phyloP scores from a whole-genome alignment of 345 rosid species.

The Reutealis trisperma region DNA sequence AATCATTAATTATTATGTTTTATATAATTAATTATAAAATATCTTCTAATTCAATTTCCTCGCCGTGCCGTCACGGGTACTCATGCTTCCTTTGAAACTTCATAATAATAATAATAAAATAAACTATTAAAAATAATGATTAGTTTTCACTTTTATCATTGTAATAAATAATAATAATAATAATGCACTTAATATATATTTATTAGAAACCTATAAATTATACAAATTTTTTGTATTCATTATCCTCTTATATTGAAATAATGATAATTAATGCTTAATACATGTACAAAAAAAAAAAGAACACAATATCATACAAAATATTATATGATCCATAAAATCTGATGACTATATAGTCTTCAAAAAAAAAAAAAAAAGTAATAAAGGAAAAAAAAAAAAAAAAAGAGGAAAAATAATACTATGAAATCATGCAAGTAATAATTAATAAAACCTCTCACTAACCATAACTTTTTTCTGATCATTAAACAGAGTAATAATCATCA shows the following conservation, averaged over 20 bases:
- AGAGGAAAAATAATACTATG: neutral
- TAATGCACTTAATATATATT: neutral
- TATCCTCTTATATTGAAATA: neutral
- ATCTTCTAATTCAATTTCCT: constrained; percentile 11
- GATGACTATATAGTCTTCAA: neutral
- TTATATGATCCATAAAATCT: constrained; percentile 12
- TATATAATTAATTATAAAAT: neutral
- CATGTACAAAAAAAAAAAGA: constrained; percentile 15
- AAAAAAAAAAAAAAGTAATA: neutral
- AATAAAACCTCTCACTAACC: constrained; percentile 21
- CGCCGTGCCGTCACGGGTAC: constrained; percentile 48
- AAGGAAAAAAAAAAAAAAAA: neutral
- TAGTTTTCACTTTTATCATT: constrained; percentile 15
- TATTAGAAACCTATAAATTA: neutral
- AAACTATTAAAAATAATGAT: constrained; percentile 1
- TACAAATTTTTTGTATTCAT: too few species aligned
- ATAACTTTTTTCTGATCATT: neutral
- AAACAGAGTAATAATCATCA: constrained; percentile 4
- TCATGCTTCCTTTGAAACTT: constrained; percentile 26
- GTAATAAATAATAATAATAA: neutral
- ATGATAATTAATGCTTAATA: neutral
- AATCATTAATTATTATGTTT: constrained; percentile 12
- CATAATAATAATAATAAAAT: neutral
- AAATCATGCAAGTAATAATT: neutral
- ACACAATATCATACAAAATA: constrained; percentile 2